phyloP scores from a whole-genome alignment of 768 basidiomycete genomes.

The Tylopilus balloui region DNA sequence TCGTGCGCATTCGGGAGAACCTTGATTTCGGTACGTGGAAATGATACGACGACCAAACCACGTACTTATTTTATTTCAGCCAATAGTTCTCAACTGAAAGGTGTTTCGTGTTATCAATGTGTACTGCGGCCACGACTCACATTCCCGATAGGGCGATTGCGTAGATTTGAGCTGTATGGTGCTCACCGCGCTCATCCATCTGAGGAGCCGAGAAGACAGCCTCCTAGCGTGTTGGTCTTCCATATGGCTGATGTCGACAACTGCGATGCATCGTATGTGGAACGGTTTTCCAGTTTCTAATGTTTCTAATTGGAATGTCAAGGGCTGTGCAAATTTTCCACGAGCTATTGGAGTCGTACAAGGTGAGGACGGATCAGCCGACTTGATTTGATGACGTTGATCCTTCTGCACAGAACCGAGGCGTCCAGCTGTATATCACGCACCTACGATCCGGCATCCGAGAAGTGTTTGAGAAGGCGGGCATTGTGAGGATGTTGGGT shows the following conservation, averaged over 20 bases:
- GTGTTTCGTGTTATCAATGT: constrained; percentile 21
- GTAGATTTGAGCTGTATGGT: constrained; percentile 88
- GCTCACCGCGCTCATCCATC: constrained; percentile 77
- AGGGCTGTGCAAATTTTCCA: constrained; percentile 83
- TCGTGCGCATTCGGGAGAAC: constrained; percentile 85
- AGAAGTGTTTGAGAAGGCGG: constrained; percentile 40
- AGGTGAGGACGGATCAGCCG: constrained; percentile 36
- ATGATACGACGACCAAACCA: background rate
- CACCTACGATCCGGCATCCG: constrained; percentile 39
- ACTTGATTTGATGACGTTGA: background rate
- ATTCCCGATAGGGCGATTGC: constrained; percentile 55
- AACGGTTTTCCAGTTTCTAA: background rate
- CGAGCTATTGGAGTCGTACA: constrained; percentile 75
- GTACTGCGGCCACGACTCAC: background rate
- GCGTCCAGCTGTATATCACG: constrained; percentile 43
- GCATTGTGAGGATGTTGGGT: constrained; percentile 41
- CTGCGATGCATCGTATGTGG: constrained; percentile 83
- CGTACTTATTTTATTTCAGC: constrained; percentile 41
- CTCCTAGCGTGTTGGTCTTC: constrained; percentile 79
- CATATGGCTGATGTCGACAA: constrained; percentile 90
- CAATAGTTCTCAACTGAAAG: constrained; percentile 94
- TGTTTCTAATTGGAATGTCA: constrained; percentile 8
- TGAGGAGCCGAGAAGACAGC: constrained; percentile 72
- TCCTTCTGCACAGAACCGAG: constrained; percentile 34
- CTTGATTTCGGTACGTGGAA: constrained; percentile 77